Base-by-base conservation (phyloP, 2,329 filamentous ascomycete genomes). In the Diaporthe amygdali region DNA sequence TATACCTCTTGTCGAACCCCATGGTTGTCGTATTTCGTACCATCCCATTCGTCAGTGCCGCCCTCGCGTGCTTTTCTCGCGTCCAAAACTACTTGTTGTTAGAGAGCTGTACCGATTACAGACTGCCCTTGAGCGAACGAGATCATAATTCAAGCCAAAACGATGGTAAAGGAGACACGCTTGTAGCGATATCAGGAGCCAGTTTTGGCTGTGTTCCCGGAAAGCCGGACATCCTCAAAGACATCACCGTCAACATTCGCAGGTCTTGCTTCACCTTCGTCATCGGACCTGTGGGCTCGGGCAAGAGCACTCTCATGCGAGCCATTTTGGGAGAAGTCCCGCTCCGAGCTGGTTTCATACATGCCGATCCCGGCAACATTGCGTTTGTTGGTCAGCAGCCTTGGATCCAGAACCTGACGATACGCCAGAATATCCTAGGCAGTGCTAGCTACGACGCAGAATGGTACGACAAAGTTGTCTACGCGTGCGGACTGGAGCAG, bases 81-180 rank as follows among this genome's bases (percentile, higher is more conserved):
- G 77, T 78, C 15, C 76, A 78, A 59, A 72, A 75, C 30, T 76
- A 76, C 54, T 59, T 78, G 41, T 74, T 74, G 34, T 54, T 56
- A n/a, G 67, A 69, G 22, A 52, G 54, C 41, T 46, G 63, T 17
- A 67, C 47, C 12, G 66, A 71, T 32, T 69, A 64, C 15, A 55
- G 67, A 39, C 27, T 61, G 10, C 54, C 67, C 20, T 34, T 69
- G 67, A 69, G 41, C 67, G 37, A 55, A 32, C 64, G 34, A 7
- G 6, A 25, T 39, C 55, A 41, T 44, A 14, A 41, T 44, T 17
- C 34, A 61, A 61, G 6, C 55, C 55, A 25, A 25, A 17, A 61
- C 17, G 10, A 67, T 34, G 64, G 37, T 5, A 37, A 37, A 67
- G 54, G 39, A 61, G 37, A 44, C 41, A 55, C 52, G 27, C 22